A percentile compares a stretch with the other conserved stretches of the same genome.
Evolutionary conservation across 768 basidiomycete genomes (phyloP).

Genomic region (Collybiopsis confluens): DNA sequence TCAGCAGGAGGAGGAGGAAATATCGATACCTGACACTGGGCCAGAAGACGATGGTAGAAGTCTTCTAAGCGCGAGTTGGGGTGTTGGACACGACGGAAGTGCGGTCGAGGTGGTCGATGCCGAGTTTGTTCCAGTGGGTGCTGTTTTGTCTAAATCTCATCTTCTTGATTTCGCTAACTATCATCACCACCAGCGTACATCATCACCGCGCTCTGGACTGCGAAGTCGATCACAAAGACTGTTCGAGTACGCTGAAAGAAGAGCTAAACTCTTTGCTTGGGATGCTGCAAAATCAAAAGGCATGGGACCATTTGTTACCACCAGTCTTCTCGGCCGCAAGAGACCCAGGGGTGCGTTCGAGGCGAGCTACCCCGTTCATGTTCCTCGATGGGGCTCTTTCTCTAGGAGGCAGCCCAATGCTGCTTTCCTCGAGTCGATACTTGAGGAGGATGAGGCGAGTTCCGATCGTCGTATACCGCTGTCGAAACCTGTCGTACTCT

Average conservation of each 20-base stretch:
- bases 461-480: not conserved
- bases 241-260: slow-evolving; percentile 9
- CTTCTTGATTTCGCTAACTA: not conserved
- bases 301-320: not conserved
- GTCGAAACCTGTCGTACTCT: too few relatives aligned
- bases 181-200: not conserved
- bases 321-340: not conserved
- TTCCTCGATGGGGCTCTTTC: not conserved
- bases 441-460: not conserved
- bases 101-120: slow-evolving; percentile 68
- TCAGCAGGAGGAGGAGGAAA: not conserved
- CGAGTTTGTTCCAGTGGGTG: slow-evolving; percentile 58
- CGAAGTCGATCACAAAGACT: slow-evolving; percentile 6
- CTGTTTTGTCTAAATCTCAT: not conserved
- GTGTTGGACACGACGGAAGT: slow-evolving; percentile 74
- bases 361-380: slow-evolving; percentile 1
- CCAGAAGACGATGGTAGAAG: slow-evolving; percentile 54
- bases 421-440: slow-evolving; percentile 1
- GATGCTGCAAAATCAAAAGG: not conserved
- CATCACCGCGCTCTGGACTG: not conserved
- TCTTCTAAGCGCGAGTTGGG: slow-evolving; percentile 69
- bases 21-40: not conserved
- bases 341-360: not conserved
- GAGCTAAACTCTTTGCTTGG: slow-evolving; percentile 1
- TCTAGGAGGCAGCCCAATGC: slow-evolving; percentile 2